Percentiles rank a stretch among this genome's conserved stretches.
These are phyloP conservation scores for Panaeolus papilionaceus DNA, from an alignment of 768 basidiomycete species.

Conservation along the genomic window DNA sequence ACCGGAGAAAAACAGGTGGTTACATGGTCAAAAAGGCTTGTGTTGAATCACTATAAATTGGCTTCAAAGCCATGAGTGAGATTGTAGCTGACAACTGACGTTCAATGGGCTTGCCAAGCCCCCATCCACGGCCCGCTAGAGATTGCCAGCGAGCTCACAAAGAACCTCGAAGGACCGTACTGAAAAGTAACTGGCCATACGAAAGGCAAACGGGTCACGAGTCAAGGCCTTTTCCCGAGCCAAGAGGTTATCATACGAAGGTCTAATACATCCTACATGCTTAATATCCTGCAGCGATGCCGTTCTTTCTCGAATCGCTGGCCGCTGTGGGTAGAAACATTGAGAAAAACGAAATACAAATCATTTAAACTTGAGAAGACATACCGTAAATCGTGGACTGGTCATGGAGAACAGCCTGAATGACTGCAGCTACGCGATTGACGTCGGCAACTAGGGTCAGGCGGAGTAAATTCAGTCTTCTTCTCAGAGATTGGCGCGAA, in stretches of 20 bases:
- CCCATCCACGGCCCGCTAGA: not conserved
- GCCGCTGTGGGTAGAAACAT: conserved; percentile 56
- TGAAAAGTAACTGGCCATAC: not conserved
- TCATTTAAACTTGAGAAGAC: conserved; percentile 27
- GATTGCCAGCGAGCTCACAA: not conserved
- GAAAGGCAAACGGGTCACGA: not conserved
- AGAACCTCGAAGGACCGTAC: not conserved
- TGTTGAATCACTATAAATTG: not conserved
- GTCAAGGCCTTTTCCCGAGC: not conserved
- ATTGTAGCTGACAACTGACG: not conserved
- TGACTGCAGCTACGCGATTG: conserved; percentile 74
- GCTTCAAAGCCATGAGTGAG: not conserved
- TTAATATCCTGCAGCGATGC: conserved; percentile 84
- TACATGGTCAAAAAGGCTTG: not conserved
- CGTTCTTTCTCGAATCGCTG: conserved; percentile 92
- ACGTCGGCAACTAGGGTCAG: conserved; percentile 60
- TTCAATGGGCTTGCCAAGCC: not conserved
- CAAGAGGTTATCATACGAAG: not conserved
- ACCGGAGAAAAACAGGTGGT: not conserved
- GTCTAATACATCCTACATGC: not conserved
- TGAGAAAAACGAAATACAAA: too few relatives aligned
- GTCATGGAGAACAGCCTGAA: conserved; percentile 66
- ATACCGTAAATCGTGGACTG: conserved; percentile 69
- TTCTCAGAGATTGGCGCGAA: conserved; percentile 13
- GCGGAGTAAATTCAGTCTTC: conserved; percentile 13